phyloP scores from a whole-genome alignment of 305 asterid genomes.

The Solanum hybrid region DNA sequence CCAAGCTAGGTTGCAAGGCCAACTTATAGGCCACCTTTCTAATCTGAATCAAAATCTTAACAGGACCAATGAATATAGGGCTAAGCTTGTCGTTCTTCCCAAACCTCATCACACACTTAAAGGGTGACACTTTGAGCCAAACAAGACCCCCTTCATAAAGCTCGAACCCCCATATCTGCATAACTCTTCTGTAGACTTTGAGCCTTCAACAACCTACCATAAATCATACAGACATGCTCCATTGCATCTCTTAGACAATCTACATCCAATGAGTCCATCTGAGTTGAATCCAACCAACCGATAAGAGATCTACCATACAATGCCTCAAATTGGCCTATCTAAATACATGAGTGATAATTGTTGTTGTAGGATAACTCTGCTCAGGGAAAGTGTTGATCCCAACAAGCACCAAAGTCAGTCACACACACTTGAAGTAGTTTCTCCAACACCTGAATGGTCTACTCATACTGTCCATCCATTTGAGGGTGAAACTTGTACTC shows the following conservation, averaged over 20 bases:
- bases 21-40: neutral
- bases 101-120: neutral
- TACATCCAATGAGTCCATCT: neutral
- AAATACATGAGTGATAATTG: neutral
- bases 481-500: neutral
- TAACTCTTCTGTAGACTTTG: neutral
- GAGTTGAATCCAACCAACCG: neutral
- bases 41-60: too few species aligned
- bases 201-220: neutral
- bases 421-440: neutral
- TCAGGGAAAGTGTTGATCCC: neutral
- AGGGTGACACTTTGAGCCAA: neutral
- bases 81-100: neutral
- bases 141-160: neutral
- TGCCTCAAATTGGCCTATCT: neutral
- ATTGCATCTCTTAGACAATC: neutral
- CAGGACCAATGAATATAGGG: neutral
- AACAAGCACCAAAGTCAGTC: neutral
- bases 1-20: neutral
- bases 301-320: neutral
- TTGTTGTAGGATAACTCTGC: neutral
- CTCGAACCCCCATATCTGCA: neutral
- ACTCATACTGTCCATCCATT: neutral
- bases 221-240: neutral
- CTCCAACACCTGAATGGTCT: neutral